Base-by-base conservation (phyloP, 225 moss, liverwort and hornwort genomes). In the Anthoceros angustus region DNA sequence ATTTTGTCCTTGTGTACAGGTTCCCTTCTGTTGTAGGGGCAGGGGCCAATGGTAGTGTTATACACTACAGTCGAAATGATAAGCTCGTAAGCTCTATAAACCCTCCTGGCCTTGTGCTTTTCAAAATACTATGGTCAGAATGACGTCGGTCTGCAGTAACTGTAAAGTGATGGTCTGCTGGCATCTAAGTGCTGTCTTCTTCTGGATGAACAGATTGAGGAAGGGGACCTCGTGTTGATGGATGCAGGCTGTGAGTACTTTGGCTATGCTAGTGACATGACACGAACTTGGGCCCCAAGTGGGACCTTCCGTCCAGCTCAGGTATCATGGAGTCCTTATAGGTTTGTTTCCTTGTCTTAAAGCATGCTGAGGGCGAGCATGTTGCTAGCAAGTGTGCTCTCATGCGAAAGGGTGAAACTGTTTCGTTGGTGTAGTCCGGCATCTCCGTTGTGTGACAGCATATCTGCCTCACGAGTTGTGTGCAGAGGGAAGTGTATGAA, bases 241-340 rank as follows among this genome's bases (percentile, higher is more conserved):
- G 98, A 98, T 78, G 92, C 87, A 9, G 98, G 98, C 20, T 98
- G 98, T 72, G 92, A 98, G 71, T 87, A 81, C 48, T 84, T 92
- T 78, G 92, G 98, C 66, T 98, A 98, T 78, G 87, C 92, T 66
- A 98, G 98, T 77, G 98, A 98, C 69, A 87, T 98, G 92, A 92
- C 98, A 66, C 87, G 98, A 68, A 86, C 89, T 70, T 98, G 98
- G 98, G 87, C 92, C 81, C 87, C 88, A 62, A 87, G 79, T 69
- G 92, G 92, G 68, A 79, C 76, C 61, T 98, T 98, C 63, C 82
- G 84, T 64, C 74, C 80, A 72, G 75, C 82, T 23, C 83, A 77
- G 73, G 98, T 98, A 84, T 25, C 32, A 32, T 32, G 32, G 32
- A 32, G 32, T 32, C 2, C 4, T 32, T 32, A 32, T 32, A 32